Base-by-base conservation (phyloP, 768 basidiomycete species). In the Atractiella rhizophila region DNA sequence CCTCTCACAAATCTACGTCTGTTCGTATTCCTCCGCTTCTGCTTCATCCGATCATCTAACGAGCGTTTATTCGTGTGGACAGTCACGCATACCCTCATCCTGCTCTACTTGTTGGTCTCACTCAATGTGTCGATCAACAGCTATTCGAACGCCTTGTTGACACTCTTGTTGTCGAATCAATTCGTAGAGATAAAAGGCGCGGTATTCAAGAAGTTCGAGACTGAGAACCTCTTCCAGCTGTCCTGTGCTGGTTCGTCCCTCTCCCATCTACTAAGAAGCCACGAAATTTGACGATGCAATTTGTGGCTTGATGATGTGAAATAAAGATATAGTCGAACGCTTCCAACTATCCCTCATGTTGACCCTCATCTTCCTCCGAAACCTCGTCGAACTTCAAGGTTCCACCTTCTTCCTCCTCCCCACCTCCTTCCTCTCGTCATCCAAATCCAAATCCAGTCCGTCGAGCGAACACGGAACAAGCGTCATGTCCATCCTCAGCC, bases 181-280 rank as follows among this genome's bases (percentile, higher is more conserved):
- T 96, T 98, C 53, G 88, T 96, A 26, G 91, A 98, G 60, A 96
- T 96, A 59, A 98, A 98, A 60, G 86, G 88, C 26, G 83, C 80
- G 56, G 91, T 98, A 2, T 98, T 98, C 71, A 98, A 96, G 61
- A 94, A 77, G 56, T 96, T 98, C 52, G 91, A 96, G 57, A 98
- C 94, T 57, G 91, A 98, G 54, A 94, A 79, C 54, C 68, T 98
- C 8, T 94, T 98, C 57, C 91, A 98, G 59, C 86, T 98, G 44
- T 86, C 85, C 35, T 98, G 91, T 51, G 91, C 91, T 48, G 82
- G 81, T 81, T 48, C 31, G 67, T 47, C 10, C 2, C 15, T n/a
- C 12, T 28, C 9, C 9, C 8, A 13, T 10, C 8, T 12, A 13
- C 18, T 24, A 13, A 8, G 9, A 28, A 21, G 33, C 37, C 19